Percentiles rank a stretch among this genome's conserved stretches.
Conservation (phyloP, 106 monocot species). For the Xerophyta viscosa region DNA sequence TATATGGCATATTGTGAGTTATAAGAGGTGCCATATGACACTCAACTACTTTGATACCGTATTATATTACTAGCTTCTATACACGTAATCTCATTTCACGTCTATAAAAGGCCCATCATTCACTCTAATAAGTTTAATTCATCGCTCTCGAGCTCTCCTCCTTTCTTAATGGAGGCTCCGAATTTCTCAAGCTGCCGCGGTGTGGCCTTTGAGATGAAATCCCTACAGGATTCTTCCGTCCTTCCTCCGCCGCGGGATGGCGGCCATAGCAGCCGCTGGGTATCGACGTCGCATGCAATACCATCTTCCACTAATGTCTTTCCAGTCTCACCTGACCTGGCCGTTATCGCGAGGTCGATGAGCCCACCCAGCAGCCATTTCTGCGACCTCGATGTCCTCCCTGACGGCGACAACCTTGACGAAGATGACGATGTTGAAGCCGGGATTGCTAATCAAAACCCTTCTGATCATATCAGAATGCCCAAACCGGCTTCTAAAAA, state of each 20-base stretch:
- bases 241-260: not conserved
- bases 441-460: not conserved
- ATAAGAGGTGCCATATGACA: no score
- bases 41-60: no score
- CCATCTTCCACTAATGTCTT: conserved; percentile 6
- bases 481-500: not conserved
- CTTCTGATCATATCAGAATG: not conserved
- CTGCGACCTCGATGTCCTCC: conserved; percentile 8
- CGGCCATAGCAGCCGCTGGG: conserved; percentile 5
- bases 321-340: conserved; percentile 1
- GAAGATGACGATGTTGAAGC: not conserved
- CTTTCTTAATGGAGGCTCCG: no score
- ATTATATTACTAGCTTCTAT: no score
- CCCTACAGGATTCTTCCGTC: not conserved
- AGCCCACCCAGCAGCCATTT: conserved; percentile 38
- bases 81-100: no score
- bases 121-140: no score
- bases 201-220: conserved; percentile 25
- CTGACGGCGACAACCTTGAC: no score
- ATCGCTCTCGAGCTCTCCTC: no score
- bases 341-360: not conserved
- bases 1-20: no score
- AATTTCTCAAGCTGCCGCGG: conserved; percentile 33
- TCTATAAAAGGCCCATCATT: no score
- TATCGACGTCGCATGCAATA: conserved; percentile 18